These are phyloP conservation scores for Rhizopogon sp. DNA, from an alignment of 768 basidiomycete genomes.

Conservation along the genomic window DNA sequence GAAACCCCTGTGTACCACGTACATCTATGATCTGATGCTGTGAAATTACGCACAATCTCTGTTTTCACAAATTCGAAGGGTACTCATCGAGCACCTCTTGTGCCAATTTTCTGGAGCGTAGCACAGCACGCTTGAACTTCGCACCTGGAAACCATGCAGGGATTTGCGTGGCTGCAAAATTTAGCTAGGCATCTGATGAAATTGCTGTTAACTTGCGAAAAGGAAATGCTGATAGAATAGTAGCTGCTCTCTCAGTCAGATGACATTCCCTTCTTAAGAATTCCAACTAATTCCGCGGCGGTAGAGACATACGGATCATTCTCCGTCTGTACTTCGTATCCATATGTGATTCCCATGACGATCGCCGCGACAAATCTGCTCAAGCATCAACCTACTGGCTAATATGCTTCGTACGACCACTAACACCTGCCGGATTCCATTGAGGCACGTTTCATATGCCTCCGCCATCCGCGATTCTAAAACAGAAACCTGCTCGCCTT, in stretches of 20 bases:
- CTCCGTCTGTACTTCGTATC: constrained; percentile 11
- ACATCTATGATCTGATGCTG: neutral
- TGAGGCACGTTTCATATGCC: too few relatives aligned
- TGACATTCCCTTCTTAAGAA: constrained; percentile 6
- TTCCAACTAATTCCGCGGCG: constrained; percentile 8
- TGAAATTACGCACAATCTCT: neutral
- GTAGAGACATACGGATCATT: constrained; percentile 15
- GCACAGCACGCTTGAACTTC: constrained; percentile 6
- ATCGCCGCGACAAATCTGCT: constrained; percentile 15
- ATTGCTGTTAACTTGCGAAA: constrained; percentile 10
- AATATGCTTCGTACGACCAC: neutral
- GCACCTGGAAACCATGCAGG: constrained; percentile 16
- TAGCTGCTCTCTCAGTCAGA: constrained; percentile 17
- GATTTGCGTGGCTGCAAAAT: constrained; percentile 11
- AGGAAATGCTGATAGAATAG: constrained; percentile 15
- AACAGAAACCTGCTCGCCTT: too few relatives aligned
- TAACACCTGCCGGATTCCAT: too few relatives aligned
- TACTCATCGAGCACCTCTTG: constrained; percentile 8
- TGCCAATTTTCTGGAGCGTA: constrained; percentile 7
- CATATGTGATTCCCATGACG: constrained; percentile 17
- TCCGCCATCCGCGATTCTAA: too few relatives aligned
- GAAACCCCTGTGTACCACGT: constrained; percentile 8
- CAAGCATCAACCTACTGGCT: neutral
- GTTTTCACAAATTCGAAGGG: constrained; percentile 22
- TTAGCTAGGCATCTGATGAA: neutral